These are phyloP conservation scores for Fusarium albosuccineum DNA, from an alignment of 2,329 filamentous ascomycete genomes.

Conservation along the genomic window DNA sequence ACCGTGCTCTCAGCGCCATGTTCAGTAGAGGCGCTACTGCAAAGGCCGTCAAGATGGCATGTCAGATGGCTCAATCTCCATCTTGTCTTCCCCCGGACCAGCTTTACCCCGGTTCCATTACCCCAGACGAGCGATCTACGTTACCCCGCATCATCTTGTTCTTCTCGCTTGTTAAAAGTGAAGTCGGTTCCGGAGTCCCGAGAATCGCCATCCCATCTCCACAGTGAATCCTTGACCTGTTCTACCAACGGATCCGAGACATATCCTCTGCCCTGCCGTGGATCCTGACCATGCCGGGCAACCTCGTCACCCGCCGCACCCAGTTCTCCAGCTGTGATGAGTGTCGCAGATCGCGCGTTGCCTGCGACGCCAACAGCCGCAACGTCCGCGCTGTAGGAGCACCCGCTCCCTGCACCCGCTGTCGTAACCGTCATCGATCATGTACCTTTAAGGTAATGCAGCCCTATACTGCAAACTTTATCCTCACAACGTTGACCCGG, in stretches of 20 bases:
- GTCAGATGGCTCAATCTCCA: too few species aligned
- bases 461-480: background rate
- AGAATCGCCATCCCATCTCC: constrained; percentile 6
- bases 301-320: constrained; percentile 46
- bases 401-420: constrained; percentile 77
- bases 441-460: constrained; percentile 50
- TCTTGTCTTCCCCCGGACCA: background rate
- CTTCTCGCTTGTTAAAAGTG: background rate
- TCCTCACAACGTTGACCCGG: background rate
- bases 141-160: constrained; percentile 35
- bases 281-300: constrained; percentile 30
- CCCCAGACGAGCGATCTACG: constrained; percentile 36
- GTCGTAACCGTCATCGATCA: constrained; percentile 40
- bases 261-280: background rate
- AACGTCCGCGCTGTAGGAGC: constrained; percentile 69
- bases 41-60: background rate
- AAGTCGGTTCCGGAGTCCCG: constrained; percentile 2
- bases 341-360: constrained; percentile 49
- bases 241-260: constrained; percentile 25
- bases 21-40: constrained; percentile 5
- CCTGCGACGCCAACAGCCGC: constrained; percentile 45
- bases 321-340: constrained; percentile 54
- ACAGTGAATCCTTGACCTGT: constrained; percentile 10
- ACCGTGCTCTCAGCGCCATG: background rate
- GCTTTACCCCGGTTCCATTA: constrained; percentile 14